Evolutionary conservation across 1,139 yeast genomes (phyloP), one percentile per base, ranked within the genome.

Genomic region (Taphrina deformans): DNA sequence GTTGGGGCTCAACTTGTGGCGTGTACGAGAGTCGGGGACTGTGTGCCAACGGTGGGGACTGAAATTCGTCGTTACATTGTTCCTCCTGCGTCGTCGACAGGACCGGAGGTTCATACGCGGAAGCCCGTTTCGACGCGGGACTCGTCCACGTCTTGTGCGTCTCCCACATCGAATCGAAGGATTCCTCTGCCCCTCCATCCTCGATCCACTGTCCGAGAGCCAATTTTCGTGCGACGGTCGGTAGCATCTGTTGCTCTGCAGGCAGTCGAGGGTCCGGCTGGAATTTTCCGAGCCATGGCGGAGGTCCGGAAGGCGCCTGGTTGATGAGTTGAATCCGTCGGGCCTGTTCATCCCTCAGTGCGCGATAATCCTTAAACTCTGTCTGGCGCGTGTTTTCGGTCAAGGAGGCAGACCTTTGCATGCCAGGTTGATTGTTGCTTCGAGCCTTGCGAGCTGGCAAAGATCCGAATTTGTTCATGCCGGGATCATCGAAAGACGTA

Each of bases 251-350:
- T 44, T 62, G 55, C 27, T 62, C 62, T 18, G 55, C 50, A 3
- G 62, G 65, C 16, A 62, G 16, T 14, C 52, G 29, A 5, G 65
- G 62, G 24, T 55, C 55, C n/a, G 65, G 65, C 44, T 40, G 50
- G 23, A 29, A 55, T 16, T 29, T 41, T n/a, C 48, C 38, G 9
- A 62, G 29, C 65, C 65, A 62, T 12, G 65, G 65, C 7, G 65
- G 65, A 12, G 65, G 51, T 21, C 65, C 65, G n/a, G 53, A 31
- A 14, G 65, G 65, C 21, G 65, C 62, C 26, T 45, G 50, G 26
- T 59, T 59, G 55, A 59, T 59, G 50, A 53, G 55, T 18, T 59
- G 63, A 1, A 59, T 18, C 2, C 63, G 55, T 6, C 63, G 55
- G 10, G 55, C 56, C n/a, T 52, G 63, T 23, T 59, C 63, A 5